Conservation (phyloP, 495 filamentous ascomycete species). For the Aspergillus leporis region DNA sequence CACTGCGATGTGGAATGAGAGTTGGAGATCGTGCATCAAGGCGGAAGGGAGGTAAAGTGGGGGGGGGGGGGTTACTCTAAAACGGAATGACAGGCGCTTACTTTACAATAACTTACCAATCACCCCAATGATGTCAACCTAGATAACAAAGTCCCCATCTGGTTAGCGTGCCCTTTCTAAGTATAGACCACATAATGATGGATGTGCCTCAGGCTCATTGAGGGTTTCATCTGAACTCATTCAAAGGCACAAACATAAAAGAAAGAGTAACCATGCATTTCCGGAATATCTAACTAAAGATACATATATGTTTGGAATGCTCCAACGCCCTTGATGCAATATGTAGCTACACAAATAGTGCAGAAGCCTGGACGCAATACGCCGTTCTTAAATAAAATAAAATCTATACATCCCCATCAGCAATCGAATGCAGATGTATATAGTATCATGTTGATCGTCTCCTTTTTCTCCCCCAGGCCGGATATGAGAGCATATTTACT, state of each 20-base stretch:
- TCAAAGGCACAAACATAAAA: too few relatives aligned
- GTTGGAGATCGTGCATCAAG: constrained; percentile 3
- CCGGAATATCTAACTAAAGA: neutral
- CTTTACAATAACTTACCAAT: neutral
- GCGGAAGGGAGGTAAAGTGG: neutral
- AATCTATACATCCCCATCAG: constrained; percentile 1
- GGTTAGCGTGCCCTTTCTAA: neutral
- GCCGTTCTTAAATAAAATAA: constrained; percentile 11
- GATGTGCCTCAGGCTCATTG: too few relatives aligned
- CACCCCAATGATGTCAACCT: neutral
- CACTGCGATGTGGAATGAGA: constrained; percentile 15
- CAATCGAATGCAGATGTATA: neutral
- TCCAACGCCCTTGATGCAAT: constrained; percentile 14
- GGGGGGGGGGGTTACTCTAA: neutral
- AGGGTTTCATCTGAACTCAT: too few relatives aligned
- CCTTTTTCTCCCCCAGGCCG: constrained; percentile 5
- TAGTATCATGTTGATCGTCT: neutral
- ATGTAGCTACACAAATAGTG: constrained; percentile 14
- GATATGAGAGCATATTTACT: constrained; percentile 13
- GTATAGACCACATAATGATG: neutral
- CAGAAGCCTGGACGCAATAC: neutral
- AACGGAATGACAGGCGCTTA: neutral
- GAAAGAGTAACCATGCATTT: neutral
- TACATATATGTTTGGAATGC: constrained; percentile 3
- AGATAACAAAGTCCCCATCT: neutral